A percentile compares a stretch with the other conserved stretches of the same genome.
phyloP scores from a whole-genome alignment of 495 filamentous ascomycete species.

The Tetracladium setigerum region DNA sequence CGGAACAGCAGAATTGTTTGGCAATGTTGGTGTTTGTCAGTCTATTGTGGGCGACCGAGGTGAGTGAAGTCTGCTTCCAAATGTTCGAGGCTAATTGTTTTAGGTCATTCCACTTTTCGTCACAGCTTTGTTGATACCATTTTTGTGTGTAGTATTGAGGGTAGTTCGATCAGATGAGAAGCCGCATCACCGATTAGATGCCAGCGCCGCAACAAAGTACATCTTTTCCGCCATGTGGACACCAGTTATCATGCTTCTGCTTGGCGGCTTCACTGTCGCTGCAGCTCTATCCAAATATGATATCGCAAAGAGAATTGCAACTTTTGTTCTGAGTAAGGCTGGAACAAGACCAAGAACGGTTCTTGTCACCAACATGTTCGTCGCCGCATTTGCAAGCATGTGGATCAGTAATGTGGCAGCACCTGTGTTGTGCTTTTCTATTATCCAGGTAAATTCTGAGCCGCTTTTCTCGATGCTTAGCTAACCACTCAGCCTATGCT shows the following conservation, averaged over 20 bases:
- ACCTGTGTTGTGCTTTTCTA: slow-evolving; percentile 96
- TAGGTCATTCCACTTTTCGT: slow-evolving; percentile 96
- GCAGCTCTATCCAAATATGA: slow-evolving; percentile 94
- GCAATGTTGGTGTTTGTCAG: slow-evolving; percentile 92
- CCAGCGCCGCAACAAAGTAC: slow-evolving; percentile 68
- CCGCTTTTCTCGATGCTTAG: background rate
- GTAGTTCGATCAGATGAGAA: slow-evolving; percentile 73
- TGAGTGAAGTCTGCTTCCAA: slow-evolving; percentile 29
- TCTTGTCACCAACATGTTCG: slow-evolving; percentile 93
- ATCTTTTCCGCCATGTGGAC: slow-evolving; percentile 98
- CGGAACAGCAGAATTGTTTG: slow-evolving; percentile 92
- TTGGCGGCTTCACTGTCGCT: slow-evolving; percentile 93
- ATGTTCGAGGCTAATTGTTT: slow-evolving; percentile 2
- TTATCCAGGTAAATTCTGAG: slow-evolving; percentile 63
- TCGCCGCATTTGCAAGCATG: slow-evolving; percentile 96
- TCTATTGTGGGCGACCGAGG: slow-evolving; percentile 94
- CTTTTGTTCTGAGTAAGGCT: slow-evolving; percentile 93
- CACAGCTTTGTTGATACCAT: slow-evolving; percentile 87
- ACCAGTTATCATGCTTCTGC: slow-evolving; percentile 95
- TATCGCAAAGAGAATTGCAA: slow-evolving; percentile 94
- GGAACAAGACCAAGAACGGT: slow-evolving; percentile 84
- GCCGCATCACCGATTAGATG: slow-evolving; percentile 58
- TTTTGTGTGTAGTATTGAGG: slow-evolving; percentile 78
- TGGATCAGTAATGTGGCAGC: slow-evolving; percentile 98
- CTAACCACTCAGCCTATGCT: slow-evolving; percentile 61